phyloP scores from a whole-genome alignment of 305 asterid species.

The Fraxinus baroniana region DNA sequence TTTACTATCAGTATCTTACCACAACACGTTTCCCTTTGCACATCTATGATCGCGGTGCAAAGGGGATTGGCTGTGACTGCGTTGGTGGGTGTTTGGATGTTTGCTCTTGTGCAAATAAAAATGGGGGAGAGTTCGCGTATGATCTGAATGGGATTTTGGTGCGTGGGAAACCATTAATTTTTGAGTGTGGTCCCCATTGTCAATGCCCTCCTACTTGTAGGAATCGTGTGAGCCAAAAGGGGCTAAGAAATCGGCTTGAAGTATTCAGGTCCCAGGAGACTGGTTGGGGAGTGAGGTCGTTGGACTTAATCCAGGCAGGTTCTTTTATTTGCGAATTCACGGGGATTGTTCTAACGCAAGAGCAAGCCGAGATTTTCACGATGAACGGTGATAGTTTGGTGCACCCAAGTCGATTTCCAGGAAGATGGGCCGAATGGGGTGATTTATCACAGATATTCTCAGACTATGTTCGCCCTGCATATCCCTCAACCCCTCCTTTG shows the following conservation, averaged over 20 bases:
- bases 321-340: slow-evolving; percentile 51
- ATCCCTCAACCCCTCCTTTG: slow-evolving; percentile 33
- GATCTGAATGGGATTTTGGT: slow-evolving; percentile 44
- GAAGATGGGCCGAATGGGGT: slow-evolving; percentile 38
- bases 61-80: slow-evolving; percentile 38
- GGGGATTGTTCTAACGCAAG: slow-evolving; percentile 48
- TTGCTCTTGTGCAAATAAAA: slow-evolving; percentile 45
- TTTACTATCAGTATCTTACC: slow-evolving; percentile 36
- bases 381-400: slow-evolving; percentile 37
- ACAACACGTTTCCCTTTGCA: slow-evolving; percentile 27
- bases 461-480: slow-evolving; percentile 25
- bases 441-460: slow-evolving; percentile 30
- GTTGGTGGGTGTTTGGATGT: slow-evolving; percentile 35
- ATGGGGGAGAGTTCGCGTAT: slow-evolving; percentile 49
- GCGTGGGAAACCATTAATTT: slow-evolving; percentile 42
- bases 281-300: slow-evolving; percentile 59
- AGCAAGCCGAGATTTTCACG: slow-evolving; percentile 41
- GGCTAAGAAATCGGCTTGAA: slow-evolving; percentile 45
- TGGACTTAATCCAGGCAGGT: slow-evolving; percentile 56
- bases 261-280: slow-evolving; percentile 54
- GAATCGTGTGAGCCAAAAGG: slow-evolving; percentile 52
- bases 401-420: slow-evolving; percentile 28
- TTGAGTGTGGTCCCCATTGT: slow-evolving; percentile 56
- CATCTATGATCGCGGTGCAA: slow-evolving; percentile 22
- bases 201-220: slow-evolving; percentile 42